A percentile compares a stretch with the other conserved stretches of the same genome.
These are phyloP conservation scores for Tritrichomonas musculus DNA, from an alignment of 208 protist genomes.

Conservation along the genomic window DNA sequence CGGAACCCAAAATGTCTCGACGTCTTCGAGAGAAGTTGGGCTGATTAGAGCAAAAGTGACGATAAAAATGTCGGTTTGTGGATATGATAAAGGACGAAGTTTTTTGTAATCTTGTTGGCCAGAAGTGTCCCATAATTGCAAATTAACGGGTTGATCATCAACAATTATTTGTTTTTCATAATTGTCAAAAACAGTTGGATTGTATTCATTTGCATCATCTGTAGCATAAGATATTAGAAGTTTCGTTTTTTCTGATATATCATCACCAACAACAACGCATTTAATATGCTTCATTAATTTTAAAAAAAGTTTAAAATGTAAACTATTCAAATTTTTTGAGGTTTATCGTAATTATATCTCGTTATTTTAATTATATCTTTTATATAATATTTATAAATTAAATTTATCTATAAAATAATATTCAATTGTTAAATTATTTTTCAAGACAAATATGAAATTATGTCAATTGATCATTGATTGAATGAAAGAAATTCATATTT, in stretches of 20 bases:
- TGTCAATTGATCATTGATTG: no score
- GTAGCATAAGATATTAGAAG: constrained; percentile 64
- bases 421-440: no score
- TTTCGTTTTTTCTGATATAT: constrained; percentile 66
- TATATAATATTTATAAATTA: no score
- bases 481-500: no score
- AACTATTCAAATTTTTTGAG: no score
- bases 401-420: no score
- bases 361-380: no score
- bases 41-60: constrained; percentile 59
- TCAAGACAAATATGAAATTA: no score
- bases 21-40: constrained; percentile 60
- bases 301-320: no score
- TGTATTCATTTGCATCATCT: constrained; percentile 66
- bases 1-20: constrained; percentile 55
- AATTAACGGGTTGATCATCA: constrained; percentile 51
- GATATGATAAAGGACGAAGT: constrained; percentile 35
- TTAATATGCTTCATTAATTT: constrained; percentile 63
- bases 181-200: constrained; percentile 63
- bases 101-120: constrained; percentile 51
- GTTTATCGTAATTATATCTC: no score
- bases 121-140: constrained; percentile 60
- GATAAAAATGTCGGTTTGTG: constrained; percentile 64
- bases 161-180: constrained; percentile 58
- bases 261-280: constrained; percentile 67